phyloP scores from a whole-genome alignment of 2,329 filamentous ascomycete species.

The Diaporthe sp. region DNA sequence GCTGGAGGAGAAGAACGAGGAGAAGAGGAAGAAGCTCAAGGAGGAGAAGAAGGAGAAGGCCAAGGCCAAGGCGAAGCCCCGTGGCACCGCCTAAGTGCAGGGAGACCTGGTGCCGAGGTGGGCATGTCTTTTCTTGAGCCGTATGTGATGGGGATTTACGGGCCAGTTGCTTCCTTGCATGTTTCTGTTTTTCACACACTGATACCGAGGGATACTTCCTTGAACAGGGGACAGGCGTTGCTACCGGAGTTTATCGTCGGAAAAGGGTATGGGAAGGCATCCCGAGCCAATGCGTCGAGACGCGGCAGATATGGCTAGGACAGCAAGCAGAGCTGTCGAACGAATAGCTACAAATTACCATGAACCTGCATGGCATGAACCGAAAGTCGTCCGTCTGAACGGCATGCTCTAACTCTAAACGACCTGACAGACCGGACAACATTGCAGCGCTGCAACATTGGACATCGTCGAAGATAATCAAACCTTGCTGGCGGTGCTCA shows the following conservation, averaged over 20 bases:
- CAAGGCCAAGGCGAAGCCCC: constrained; percentile 87
- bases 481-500: background rate
- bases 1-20: constrained; percentile 90
- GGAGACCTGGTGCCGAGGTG: background rate
- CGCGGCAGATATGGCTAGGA: constrained; percentile 6
- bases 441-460: constrained; percentile 16
- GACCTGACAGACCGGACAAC: constrained; percentile 19
- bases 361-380: background rate
- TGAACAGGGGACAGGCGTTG: constrained; percentile 35
- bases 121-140: constrained; percentile 4
- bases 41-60: constrained; percentile 96
- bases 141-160: background rate
- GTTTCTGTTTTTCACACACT: background rate
- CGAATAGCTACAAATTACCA: constrained; percentile 1
- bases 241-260: constrained; percentile 34
- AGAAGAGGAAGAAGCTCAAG: constrained; percentile 96
- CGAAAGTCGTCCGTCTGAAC: background rate
- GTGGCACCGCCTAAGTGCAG: constrained; percentile 66
- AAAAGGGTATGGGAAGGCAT: constrained; percentile 18
- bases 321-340: background rate
- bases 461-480: background rate
- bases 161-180: constrained; percentile 7
- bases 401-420: constrained; percentile 7
- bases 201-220: constrained; percentile 35
- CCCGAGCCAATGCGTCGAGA: background rate